Base-by-base conservation (phyloP, 305 asterid species). In the Nicotiana rustica region DNA sequence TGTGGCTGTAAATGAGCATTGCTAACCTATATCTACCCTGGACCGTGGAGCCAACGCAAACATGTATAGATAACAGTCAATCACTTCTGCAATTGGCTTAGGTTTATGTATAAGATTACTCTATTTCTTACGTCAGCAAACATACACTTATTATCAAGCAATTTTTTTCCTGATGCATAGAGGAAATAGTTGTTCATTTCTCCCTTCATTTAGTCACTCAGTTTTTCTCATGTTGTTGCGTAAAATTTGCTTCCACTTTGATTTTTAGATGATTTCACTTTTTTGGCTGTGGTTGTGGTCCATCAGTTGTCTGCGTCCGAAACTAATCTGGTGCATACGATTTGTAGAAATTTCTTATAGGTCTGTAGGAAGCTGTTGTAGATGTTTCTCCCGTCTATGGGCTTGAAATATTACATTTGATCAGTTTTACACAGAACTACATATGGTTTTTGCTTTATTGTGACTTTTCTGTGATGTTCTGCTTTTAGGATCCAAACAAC, bases 401-500 rank as follows among this genome's bases (percentile, higher is more conserved):
- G 19, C 19, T 44, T 73, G 41, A 49, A 49, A 49, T 21, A 73
- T 47, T 73, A 73, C 62, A 73, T 12, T 47, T 17, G 13, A 71
- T 71, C 78, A 6, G 61, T 47, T 71, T 41, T 49, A 47, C 14
- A 71, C 61, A 6, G 61, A 73, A 73, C 62, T 73, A 62, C 64
- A 49, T 10, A 49, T 7, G 38, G 12, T 49, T 47, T 44, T 47
- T 5, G 21, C 15, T 49, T 25, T 14, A 21, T 49, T 13, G 52
- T 75, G 64, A 75, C 65, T 75, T 75, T 60, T 75, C 64, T 29
- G 77, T 65, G 77, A 36, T 78, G 69, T 78, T 69, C 29, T 81
- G 80, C n/a, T 49, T 85, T n/a, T 81, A 93, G 98, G 97, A 96
- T 88, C 94, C 95, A 19, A 81, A 85, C 83, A 89, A 96, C 87